Base-by-base conservation (phyloP, 371 early-diverging fungal genomes). In the Mortierella sp. region DNA sequence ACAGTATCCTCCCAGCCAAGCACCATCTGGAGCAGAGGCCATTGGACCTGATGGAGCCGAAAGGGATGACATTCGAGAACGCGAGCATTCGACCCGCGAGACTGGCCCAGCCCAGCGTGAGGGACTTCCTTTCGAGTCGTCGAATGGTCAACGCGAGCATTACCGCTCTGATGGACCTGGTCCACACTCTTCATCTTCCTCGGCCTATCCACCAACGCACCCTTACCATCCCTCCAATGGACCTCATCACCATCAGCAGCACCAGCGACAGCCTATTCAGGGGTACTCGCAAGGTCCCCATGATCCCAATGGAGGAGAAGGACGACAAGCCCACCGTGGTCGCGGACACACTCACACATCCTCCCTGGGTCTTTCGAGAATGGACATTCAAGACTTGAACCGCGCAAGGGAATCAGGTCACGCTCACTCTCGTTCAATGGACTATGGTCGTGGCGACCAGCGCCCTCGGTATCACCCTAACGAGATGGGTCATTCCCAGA, bases 361-460 rank as follows among this genome's bases (percentile, higher is more conserved):
- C 5, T 84, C 85, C 9, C 59, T 80, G 61, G 81, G 85, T 0
- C 43, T 84, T n/a, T 80, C 81, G 0, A 72, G 79, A 26, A 84
- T 81, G 81, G 85, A 84, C 9, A 75, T 84, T 43, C 81, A 81
- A 50, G 85, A 84, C 26, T 31, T 76, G 69, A 46, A 53, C 1
- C 76, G 77, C 13, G 55, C 76, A 13, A 71, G 81, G 28, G 78
- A 70, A 24, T 72, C 53, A 19, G 80, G 84, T 24, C 85, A 81
- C 69, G 67, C 72, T 0, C 85, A 84, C 72, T 84, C 85, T 8
- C 75, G 85, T 5, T 84, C 85, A 16, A 81, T 84, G 81, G 85
- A 84, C 34, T 84, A 80, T 71, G 74, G 59, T 13, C 61, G 74
- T 31, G 31, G n/a, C 21, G 61, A 71, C 34, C 71, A 71, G 24